phyloP scores from a whole-genome alignment of 2,329 filamentous ascomycete species.

The Nothophaeocryptopus gaeumannii region DNA sequence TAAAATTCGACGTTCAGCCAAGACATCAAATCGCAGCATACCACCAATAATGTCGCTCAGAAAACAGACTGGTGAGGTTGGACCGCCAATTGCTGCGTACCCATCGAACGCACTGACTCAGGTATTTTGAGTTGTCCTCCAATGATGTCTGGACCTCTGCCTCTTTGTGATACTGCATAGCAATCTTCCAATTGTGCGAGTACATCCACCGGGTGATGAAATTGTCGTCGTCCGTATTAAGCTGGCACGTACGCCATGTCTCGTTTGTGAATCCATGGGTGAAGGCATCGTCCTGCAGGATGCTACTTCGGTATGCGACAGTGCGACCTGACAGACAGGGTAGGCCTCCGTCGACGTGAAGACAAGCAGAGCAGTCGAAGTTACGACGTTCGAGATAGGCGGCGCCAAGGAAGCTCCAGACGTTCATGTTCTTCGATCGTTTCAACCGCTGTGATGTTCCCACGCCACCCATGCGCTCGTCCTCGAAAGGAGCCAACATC shows the following conservation, averaged over 20 bases:
- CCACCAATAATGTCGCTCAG: slow-evolving; percentile 81
- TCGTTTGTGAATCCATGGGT: slow-evolving; percentile 87
- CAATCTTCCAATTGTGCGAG: slow-evolving; percentile 86
- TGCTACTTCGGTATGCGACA: slow-evolving; percentile 85
- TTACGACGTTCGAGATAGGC: slow-evolving; percentile 91
- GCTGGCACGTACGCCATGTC: slow-evolving; percentile 79
- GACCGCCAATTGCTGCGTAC: slow-evolving; percentile 97
- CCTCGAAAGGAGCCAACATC: slow-evolving; percentile 90
- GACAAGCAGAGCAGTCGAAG: slow-evolving; percentile 94
- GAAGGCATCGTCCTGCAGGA: slow-evolving; percentile 81
- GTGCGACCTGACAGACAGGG: slow-evolving; percentile 95
- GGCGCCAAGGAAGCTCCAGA: slow-evolving; percentile 87
- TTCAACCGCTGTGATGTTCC: slow-evolving; percentile 86
- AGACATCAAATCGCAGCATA: slow-evolving; percentile 53
- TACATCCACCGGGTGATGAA: slow-evolving; percentile 97
- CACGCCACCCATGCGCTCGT: slow-evolving; percentile 78
- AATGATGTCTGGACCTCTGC: slow-evolving; percentile 91
- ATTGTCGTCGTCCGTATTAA: slow-evolving; percentile 97
- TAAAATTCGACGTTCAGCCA: no score
- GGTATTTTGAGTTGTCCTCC: slow-evolving; percentile 81
- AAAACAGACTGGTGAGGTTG: slow-evolving; percentile 85
- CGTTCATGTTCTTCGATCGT: slow-evolving; percentile 61
- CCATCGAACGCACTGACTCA: slow-evolving; percentile 93
- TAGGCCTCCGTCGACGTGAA: slow-evolving; percentile 91
- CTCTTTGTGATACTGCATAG: slow-evolving; percentile 88